Evolutionary conservation across 1,139 yeast species (phyloP).

Genomic region (Diutina neorugosa): DNA sequence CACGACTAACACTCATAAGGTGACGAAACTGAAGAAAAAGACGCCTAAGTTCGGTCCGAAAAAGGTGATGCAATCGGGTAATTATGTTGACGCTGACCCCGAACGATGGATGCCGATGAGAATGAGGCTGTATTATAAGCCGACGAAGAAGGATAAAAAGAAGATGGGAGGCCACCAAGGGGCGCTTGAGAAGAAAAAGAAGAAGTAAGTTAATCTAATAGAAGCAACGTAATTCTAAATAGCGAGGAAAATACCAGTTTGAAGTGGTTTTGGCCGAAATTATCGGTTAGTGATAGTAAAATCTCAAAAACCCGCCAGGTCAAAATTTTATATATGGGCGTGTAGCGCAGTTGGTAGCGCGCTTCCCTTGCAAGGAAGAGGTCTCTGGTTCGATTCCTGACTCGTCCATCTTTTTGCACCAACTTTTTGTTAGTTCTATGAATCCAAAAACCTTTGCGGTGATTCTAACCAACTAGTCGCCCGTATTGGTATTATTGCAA

Average conservation of each 20-base stretch:
- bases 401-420: slow-evolving; percentile 5
- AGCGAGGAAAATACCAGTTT: neutral
- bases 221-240: neutral
- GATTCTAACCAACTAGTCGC: too few species aligned
- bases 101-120: slow-evolving; percentile 90
- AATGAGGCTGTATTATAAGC: slow-evolving; percentile 74
- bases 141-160: slow-evolving; percentile 14
- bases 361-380: slow-evolving; percentile 9
- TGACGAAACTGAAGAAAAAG: slow-evolving; percentile 14
- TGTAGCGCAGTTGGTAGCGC: slow-evolving; percentile 12
- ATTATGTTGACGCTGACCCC: slow-evolving; percentile 17
- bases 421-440: too few species aligned
- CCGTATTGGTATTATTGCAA: too few species aligned
- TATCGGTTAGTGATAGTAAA: too few species aligned
- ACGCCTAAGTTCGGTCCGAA: slow-evolving; percentile 25
- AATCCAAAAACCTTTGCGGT: too few species aligned
- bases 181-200: slow-evolving; percentile 37
- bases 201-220: slow-evolving; percentile 17
- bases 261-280: neutral
- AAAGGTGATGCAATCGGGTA: slow-evolving; percentile 21
- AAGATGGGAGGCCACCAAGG: slow-evolving; percentile 55
- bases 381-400: slow-evolving; percentile 5
- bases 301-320: neutral
- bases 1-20: slow-evolving; percentile 8
- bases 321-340: slow-evolving; percentile 7